Evolutionary conservation across 805 yeast species (phyloP), one percentile per base, ranked within the genome.

Genomic region (Candida anglica): DNA sequence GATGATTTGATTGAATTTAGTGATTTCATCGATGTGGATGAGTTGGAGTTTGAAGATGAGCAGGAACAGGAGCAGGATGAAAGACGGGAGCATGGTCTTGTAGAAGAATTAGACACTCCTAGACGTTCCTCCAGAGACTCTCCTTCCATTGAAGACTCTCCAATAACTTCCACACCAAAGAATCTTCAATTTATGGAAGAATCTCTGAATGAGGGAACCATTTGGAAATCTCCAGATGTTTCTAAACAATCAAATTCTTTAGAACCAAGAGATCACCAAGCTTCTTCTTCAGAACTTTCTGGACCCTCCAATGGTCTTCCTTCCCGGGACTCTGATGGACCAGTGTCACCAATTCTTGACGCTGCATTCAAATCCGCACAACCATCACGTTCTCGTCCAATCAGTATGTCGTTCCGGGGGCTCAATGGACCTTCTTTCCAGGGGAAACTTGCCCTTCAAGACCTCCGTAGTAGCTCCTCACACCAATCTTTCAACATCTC

Each of bases 381-480:
- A 9, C 9, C 9, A 9, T 21, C 23, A 9, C 44, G 41, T 19
- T 53, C 48, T 21, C 43, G 72, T 22, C 73, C 76, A 15, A 56
- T 69, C 8, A 69, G 71, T 5, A 61, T 70, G 70, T 79, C 86
- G 2, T 79, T 78, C 56, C 71, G 71, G 40, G 88, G 88, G 0
- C 52, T 81, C 35, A 69, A 61, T 34, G 84, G 79, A 0, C 81
- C 86, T 2, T 61, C 75, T 2, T 72, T 78, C 41, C 70, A 70
- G 15, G 55, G 61, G n/a, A 48, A 50, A 20, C 40, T 57, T 8
- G 41, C 51, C 3, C 47, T 52, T 10, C 58, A 53, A 19, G 44
- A 52, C 22, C 45, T 60, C 4, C 48, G 70, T 20, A 50, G 52
- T 28, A 53, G 63, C 10, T 66, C 58, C 18, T 60, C 69, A 7